Evolutionary conservation across 1,284 basidiomycete genomes (phyloP).

Genomic region (Macrocybe sp.): DNA sequence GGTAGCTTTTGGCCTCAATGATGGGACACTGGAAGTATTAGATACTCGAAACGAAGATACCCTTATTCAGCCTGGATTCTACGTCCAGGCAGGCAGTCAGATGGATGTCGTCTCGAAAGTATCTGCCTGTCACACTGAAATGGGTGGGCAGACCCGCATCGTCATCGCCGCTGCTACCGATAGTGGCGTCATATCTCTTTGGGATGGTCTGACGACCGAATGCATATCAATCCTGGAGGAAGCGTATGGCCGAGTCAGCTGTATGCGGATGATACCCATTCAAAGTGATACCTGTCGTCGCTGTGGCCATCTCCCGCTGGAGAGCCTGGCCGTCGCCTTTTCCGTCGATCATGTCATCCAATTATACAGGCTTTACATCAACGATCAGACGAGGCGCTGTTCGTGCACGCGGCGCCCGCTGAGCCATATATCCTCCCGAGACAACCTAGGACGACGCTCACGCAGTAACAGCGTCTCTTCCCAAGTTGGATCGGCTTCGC

Average conservation of each 20-base stretch:
- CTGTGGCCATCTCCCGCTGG: constrained; percentile 62
- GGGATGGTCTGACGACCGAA: constrained; percentile 58
- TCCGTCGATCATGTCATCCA: constrained; percentile 57
- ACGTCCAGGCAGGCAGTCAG: constrained; percentile 52
- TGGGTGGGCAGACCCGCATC: constrained; percentile 43
- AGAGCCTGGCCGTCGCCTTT: constrained; percentile 58
- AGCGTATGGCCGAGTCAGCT: constrained; percentile 46
- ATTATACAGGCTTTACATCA: constrained; percentile 55
- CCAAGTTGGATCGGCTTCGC: constrained; percentile 36
- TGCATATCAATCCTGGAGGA: constrained; percentile 59
- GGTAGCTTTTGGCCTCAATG: constrained; percentile 54
- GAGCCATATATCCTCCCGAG: constrained; percentile 36
- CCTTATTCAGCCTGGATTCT: constrained; percentile 36
- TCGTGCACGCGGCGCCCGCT: constrained; percentile 53
- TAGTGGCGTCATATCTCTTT: constrained; percentile 64
- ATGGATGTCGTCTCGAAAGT: constrained; percentile 47
- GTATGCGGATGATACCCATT: constrained; percentile 48
- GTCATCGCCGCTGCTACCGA: constrained; percentile 61
- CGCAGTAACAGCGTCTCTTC: constrained; percentile 55
- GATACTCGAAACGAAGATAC: constrained; percentile 42
- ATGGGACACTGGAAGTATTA: constrained; percentile 58
- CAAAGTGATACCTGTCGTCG: constrained; percentile 50
- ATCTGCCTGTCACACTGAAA: constrained; percentile 45
- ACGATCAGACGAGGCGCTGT: constrained; percentile 58
- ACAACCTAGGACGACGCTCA: constrained; percentile 47